Conservation (phyloP, 2,329 filamentous ascomycete species). For the Diaporthe sp. region DNA sequence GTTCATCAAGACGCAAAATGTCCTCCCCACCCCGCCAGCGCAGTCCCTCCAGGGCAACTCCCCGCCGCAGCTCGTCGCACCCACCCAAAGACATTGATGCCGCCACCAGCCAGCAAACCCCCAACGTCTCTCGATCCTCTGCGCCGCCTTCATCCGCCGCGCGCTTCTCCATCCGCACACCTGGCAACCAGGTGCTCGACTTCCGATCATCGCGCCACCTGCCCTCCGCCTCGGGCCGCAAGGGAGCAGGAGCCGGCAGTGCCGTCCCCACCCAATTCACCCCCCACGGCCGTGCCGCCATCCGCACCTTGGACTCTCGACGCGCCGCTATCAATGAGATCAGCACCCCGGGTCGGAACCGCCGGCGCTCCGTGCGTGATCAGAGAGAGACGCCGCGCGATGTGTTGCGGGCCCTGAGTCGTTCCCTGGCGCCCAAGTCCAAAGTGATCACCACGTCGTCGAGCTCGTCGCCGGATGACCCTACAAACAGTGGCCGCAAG, state of each 20-base stretch:
- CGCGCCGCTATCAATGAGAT: constrained; percentile 68
- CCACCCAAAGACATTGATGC: constrained; percentile 7
- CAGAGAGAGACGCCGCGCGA: constrained; percentile 67
- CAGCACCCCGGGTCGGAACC: constrained; percentile 68
- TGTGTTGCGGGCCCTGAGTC: constrained; percentile 63
- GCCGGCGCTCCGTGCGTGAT: constrained; percentile 66
- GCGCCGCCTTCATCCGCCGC: constrained; percentile 52
- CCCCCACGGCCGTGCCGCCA: constrained; percentile 71
- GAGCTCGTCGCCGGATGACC: constrained; percentile 51
- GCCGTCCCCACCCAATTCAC: constrained; percentile 48
- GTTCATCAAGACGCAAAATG: constrained; percentile 26
- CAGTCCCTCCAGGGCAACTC: constrained; percentile 26
- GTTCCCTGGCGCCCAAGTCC: constrained; percentile 61
- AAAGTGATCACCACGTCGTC: constrained; percentile 55
- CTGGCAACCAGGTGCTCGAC: constrained; percentile 47
- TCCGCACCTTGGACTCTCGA: constrained; percentile 66
- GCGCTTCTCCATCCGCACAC: constrained; percentile 54
- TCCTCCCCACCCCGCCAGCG: constrained; percentile 13
- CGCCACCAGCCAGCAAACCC: constrained; percentile 5
- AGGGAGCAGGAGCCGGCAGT: constrained; percentile 50
- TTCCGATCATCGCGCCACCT: constrained; percentile 49
- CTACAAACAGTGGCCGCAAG: constrained; percentile 34
- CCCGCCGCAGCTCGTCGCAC: constrained; percentile 34
- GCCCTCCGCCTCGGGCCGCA: constrained; percentile 57
- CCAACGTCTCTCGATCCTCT: constrained; percentile 24